Percentiles rank a stretch among this genome's conserved stretches.
Conservation (phyloP, 1,284 basidiomycete genomes). For the Trametes versicolor region DNA sequence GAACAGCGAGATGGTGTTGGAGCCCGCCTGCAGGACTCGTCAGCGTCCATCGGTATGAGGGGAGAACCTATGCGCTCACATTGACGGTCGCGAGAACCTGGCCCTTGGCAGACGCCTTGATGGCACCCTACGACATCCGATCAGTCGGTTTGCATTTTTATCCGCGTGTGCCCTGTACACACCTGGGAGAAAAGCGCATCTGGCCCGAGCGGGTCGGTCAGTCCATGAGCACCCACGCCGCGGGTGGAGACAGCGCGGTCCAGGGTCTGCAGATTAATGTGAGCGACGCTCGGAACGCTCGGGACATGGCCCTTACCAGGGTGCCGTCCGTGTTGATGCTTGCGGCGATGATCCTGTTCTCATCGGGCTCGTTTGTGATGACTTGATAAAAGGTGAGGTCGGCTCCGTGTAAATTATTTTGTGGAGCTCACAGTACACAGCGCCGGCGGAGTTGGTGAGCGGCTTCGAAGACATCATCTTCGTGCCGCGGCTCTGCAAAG, state of each 20-base stretch:
- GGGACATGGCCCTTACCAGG: conserved; percentile 19
- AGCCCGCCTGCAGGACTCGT: conserved; percentile 48
- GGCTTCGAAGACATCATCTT: conserved; percentile 22
- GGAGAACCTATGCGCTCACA: conserved; percentile 39
- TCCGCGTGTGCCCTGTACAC: too few species aligned
- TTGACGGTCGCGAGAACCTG: conserved; percentile 55
- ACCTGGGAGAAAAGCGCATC: conserved; percentile 56
- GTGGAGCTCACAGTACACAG: conserved; percentile 21
- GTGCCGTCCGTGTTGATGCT: conserved; percentile 33
- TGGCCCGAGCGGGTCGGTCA: conserved; percentile 44
- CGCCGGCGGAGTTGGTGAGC: conserved; percentile 14
- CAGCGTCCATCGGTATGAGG: neutral
- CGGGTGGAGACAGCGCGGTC: conserved; percentile 43
- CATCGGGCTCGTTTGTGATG: conserved; percentile 36
- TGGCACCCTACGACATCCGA: conserved; percentile 45
- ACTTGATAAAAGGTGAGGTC: conserved; percentile 5
- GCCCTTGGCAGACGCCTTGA: conserved; percentile 51
- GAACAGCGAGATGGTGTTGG: conserved; percentile 57
- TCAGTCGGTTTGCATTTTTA: too few species aligned
- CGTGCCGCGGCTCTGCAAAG: conserved; percentile 16
- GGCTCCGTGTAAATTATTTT: neutral
- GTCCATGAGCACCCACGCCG: conserved; percentile 52
- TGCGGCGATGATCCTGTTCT: conserved; percentile 36
- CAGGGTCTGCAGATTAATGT: conserved; percentile 22
- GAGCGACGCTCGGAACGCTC: neutral